Evolutionary conservation across 768 basidiomycete genomes (phyloP).

Genomic region (Leucocoprinus sp.): DNA sequence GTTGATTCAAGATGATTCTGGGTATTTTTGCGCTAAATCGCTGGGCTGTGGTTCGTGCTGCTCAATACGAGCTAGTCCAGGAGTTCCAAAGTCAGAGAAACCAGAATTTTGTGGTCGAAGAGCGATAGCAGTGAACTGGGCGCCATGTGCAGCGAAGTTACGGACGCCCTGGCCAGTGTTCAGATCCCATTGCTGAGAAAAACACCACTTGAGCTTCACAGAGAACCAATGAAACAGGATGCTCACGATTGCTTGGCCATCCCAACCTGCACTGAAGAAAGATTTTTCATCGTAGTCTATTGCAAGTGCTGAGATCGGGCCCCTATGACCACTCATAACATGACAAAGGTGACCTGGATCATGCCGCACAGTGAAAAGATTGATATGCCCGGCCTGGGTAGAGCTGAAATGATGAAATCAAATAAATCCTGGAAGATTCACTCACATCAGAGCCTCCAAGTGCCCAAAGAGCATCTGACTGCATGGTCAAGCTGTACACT

Average conservation of each 20-base stretch:
- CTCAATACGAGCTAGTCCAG: slow-evolving; percentile 8
- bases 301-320: slow-evolving; percentile 79
- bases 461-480: slow-evolving; percentile 90
- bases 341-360: slow-evolving; percentile 76
- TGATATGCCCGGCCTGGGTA: slow-evolving; percentile 77
- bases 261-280: slow-evolving; percentile 91
- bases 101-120: slow-evolving; percentile 47
- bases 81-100: slow-evolving; percentile 10
- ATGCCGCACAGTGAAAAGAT: slow-evolving; percentile 88
- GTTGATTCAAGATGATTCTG: neutral
- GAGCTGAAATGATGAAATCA: slow-evolving; percentile 11
- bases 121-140: slow-evolving; percentile 77
- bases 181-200: slow-evolving; percentile 89
- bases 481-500: slow-evolving; percentile 86
- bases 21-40: slow-evolving; percentile 4
- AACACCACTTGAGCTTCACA: slow-evolving; percentile 11
- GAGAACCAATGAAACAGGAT: slow-evolving; percentile 11
- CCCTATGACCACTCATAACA: slow-evolving; percentile 66
- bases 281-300: slow-evolving; percentile 78
- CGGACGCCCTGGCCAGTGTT: slow-evolving; percentile 79
- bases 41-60: neutral
- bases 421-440: slow-evolving; percentile 14
- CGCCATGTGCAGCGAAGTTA: slow-evolving; percentile 71
- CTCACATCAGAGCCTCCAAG: slow-evolving; percentile 81
- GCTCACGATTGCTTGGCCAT: slow-evolving; percentile 77